Conservation (phyloP, 805 yeast species). For the Candida arabinofermentans region DNA sequence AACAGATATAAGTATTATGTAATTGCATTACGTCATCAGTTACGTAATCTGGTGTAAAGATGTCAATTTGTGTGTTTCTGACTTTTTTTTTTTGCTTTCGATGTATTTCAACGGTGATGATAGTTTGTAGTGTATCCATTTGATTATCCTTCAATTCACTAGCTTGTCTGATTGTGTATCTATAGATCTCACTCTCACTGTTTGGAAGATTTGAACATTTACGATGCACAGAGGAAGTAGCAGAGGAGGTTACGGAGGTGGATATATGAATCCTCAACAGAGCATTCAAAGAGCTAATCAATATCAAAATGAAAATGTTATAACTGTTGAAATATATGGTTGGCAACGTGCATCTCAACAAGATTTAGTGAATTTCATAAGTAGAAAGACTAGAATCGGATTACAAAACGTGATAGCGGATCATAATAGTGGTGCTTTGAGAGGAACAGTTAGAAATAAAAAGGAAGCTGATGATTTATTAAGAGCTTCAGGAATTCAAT, state of each 20-base stretch:
- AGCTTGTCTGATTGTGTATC: too few species aligned
- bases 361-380: constrained; percentile 65
- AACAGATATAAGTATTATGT: too few species aligned
- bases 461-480: constrained; percentile 56
- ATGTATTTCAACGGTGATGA: too few species aligned
- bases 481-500: constrained; percentile 71
- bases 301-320: constrained; percentile 26
- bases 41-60: too few species aligned
- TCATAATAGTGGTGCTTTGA: constrained; percentile 44
- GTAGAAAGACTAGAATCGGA: constrained; percentile 58
- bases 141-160: too few species aligned
- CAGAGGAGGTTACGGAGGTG: constrained; percentile 18
- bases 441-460: constrained; percentile 52
- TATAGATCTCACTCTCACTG: too few species aligned
- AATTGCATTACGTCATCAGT: too few species aligned
- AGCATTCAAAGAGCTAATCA: constrained; percentile 20
- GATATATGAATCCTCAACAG: constrained; percentile 13
- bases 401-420: constrained; percentile 52
- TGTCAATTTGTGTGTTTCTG: too few species aligned
- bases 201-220: not conserved
- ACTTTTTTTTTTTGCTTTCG: too few species aligned
- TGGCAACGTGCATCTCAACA: constrained; percentile 78
- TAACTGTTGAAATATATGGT: constrained; percentile 61
- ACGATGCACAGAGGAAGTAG: constrained; percentile 34
- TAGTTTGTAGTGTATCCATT: too few species aligned